These are phyloP conservation scores for Phytophthora cryptogea DNA, from an alignment of 352 stramenopile species.

Conservation along the genomic window DNA sequence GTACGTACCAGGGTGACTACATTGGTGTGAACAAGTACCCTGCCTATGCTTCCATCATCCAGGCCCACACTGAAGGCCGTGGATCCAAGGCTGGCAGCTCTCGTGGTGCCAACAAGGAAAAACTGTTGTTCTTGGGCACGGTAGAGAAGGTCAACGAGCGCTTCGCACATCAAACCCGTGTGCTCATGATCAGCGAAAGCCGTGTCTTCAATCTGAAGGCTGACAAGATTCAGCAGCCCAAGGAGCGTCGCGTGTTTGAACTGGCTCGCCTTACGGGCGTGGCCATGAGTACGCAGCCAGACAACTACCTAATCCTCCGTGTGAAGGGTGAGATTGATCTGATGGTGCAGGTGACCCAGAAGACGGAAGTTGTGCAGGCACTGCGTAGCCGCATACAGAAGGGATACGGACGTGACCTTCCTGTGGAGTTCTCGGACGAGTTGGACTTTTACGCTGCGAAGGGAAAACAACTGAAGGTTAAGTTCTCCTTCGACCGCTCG, in stretches of 20 bases:
- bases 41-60: conserved; percentile 66
- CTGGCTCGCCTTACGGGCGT: conserved; percentile 61
- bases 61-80: conserved; percentile 44
- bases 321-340: conserved; percentile 79
- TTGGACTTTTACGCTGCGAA: conserved; percentile 78
- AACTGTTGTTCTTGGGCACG: conserved; percentile 70
- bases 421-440: conserved; percentile 67
- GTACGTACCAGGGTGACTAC: conserved; percentile 77
- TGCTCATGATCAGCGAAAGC: conserved; percentile 77
- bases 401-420: conserved; percentile 56
- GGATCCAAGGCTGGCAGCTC: conserved; percentile 27
- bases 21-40: conserved; percentile 76
- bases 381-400: conserved; percentile 70
- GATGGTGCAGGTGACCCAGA: conserved; percentile 71
- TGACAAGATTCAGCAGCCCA: conserved; percentile 83
- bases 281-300: conserved; percentile 75
- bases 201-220: conserved; percentile 87
- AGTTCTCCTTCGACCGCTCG: conserved; percentile 71
- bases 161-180: conserved; percentile 76
- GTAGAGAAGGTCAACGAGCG: conserved; percentile 87
- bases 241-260: conserved; percentile 77
- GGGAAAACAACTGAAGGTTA: conserved; percentile 65
- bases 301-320: conserved; percentile 83
- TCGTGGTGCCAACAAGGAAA: conserved; percentile 39
- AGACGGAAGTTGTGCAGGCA: conserved; percentile 82